Evolutionary conservation across 1,284 basidiomycete genomes (phyloP), one percentile per base, ranked within the genome.

Genomic region (Cutaneotrichosporon sp.): DNA sequence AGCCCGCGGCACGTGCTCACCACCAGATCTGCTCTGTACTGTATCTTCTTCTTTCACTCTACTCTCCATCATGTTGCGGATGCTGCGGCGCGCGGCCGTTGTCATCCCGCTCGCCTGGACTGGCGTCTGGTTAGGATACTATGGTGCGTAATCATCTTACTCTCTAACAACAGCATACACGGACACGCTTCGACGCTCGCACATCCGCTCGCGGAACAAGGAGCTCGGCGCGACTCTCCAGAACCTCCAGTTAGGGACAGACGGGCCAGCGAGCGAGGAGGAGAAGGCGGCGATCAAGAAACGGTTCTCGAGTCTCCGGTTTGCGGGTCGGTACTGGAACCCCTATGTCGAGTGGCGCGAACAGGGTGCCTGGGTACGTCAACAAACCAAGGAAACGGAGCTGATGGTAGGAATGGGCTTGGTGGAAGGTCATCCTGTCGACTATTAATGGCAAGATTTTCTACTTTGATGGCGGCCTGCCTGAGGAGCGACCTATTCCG

Each of bases 341-440:
- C 81, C 82, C 2, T 80, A 82, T 56, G 75, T 77, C 11, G 83
- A 84, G 65, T 84, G 83, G 82, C 73, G 82, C 63, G 83, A 84
- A 66, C 82, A 83, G 68, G 82, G 82, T n/a, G 76, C 77, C 18
- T 80, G 79, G 79, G 77, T 78, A 42, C 49, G 76, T 72, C 8
- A 13, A 9, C 18, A 10, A 18, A 46, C 16, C n/a, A 32, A 2
- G 9, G n/a, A 11, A 9, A 32, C 13, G 18, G 49, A n/a, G n/a
- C 47, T 59, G 38, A 56, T 22, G 30, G 31, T 52, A 76, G 76
- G 77, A 79, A 72, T 79, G 77, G 77, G 77, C 77, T 11, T 67
- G 74, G 59, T 79, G 77, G 77, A 79, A 79, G 65, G 69, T 77
- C 26, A 56, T 79, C 34, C 50, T 76, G 11, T 77, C 76, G 18